Evolutionary conservation across 2,329 filamentous ascomycete species (phyloP).

Genomic region (Pseudohalonectria lignicola): DNA sequence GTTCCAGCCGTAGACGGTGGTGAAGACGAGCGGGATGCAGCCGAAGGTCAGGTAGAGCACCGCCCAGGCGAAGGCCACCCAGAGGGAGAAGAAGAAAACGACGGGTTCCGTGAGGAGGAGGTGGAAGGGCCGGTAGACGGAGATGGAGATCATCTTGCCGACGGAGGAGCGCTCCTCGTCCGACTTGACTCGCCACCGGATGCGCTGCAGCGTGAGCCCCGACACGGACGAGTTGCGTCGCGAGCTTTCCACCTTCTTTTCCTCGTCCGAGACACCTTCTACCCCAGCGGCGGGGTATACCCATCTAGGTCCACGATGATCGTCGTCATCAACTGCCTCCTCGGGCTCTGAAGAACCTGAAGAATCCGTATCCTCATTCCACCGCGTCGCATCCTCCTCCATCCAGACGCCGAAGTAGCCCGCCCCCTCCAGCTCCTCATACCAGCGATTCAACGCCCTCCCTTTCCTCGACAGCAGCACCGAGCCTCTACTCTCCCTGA

Average conservation of each 20-base stretch:
- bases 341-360: no score
- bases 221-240: neutral
- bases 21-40: constrained; percentile 70
- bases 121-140: constrained; percentile 67
- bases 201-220: constrained; percentile 29
- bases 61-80: constrained; percentile 85
- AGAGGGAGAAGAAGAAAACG: constrained; percentile 79
- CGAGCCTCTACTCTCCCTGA: constrained; percentile 72
- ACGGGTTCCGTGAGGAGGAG: constrained; percentile 67
- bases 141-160: constrained; percentile 58
- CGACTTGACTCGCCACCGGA: constrained; percentile 70
- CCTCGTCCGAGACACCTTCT: constrained; percentile 7
- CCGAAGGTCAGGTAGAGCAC: constrained; percentile 78
- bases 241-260: constrained; percentile 6
- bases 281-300: no score
- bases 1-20: constrained; percentile 54
- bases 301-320: no score
- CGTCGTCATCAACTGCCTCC: no score
- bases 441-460: constrained; percentile 63
- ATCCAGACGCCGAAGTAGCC: constrained; percentile 44
- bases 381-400: constrained; percentile 4
- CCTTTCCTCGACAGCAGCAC: constrained; percentile 73
- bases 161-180: constrained; percentile 68
- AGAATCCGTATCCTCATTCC: neutral
- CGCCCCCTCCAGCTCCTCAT: constrained; percentile 56